Evolutionary conservation across 2,329 filamentous ascomycete species (phyloP), one percentile per base, ranked within the genome.

Genomic region (Waltergamsia citrina): DNA sequence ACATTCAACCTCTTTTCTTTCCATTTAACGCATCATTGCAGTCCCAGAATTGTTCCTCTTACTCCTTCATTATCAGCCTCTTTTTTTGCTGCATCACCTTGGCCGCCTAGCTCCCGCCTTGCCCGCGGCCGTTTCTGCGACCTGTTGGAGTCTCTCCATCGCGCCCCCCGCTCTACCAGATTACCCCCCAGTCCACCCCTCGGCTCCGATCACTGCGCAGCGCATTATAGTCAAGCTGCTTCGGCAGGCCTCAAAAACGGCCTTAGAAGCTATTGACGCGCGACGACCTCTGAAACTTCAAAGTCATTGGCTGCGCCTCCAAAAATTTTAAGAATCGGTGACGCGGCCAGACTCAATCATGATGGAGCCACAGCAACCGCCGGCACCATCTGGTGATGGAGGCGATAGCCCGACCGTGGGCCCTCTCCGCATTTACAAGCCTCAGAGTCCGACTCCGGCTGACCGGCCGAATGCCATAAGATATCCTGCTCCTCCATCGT

Each of bases 341-440:
- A 36, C 34, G 34, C 29, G 22, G 16, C 28, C 26, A 29, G 22
- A 25, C n/a, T 21, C 16, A 12, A 20, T 16, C 25, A 33, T 37
- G 30, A 23, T 23, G 28, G 16, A 32, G n/a, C 35, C 29, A 14
- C 29, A 27, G 8, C 59, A 73, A 59, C 53, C 69, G 65, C 33
- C 70, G 69, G n/a, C 53, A 61, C 36, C 62, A 63, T 16, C 19
- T 16, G 38, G 30, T 9, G 66, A 71, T 30, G 65, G 64, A 40
- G 60, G 60, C 32, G 78, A 86, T 48, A 86, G 84, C 48, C 84
- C 86, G 38, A 85, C 83, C 14, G 74, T 94, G 46, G 32, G 24
- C 15, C 87, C 87, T 39, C 60, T 94, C 59, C 77, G 85, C 50
- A 93, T 94, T 54, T 81, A 80, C 63, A 93, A 93, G 58, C 77